These are phyloP conservation scores for Hymenoscyphus fructigenus DNA, from an alignment of 2,329 filamentous ascomycete species.

Conservation along the genomic window DNA sequence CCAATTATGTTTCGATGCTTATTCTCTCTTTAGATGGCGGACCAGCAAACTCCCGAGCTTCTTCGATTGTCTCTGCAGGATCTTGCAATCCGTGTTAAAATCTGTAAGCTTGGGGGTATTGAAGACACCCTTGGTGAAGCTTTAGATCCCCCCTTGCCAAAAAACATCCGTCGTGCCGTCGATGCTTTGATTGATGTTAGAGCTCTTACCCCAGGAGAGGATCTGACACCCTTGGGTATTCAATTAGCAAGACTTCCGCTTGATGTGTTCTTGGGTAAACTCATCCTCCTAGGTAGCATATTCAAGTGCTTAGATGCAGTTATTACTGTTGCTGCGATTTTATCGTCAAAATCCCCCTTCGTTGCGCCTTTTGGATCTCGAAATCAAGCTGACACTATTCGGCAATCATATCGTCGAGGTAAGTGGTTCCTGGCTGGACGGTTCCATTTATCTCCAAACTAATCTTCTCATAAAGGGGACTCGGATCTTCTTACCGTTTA, in stretches of 20 bases:
- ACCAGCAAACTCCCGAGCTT: constrained; percentile 96
- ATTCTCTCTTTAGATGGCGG: constrained; percentile 59
- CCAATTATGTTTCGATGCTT: not conserved
- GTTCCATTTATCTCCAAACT: not conserved
- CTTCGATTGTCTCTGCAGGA: constrained; percentile 91
- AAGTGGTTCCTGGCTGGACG: not conserved
- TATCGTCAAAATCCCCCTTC: constrained; percentile 95
- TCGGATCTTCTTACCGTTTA: constrained; percentile 92
- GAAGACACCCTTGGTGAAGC: constrained; percentile 86
- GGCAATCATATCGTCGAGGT: constrained; percentile 74
- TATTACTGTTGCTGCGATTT: constrained; percentile 85
- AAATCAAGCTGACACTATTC: constrained; percentile 76
- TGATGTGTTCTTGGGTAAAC: constrained; percentile 92
- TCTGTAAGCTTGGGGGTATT: constrained; percentile 92
- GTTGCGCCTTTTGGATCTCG: constrained; percentile 81
- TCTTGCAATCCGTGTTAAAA: constrained; percentile 92
- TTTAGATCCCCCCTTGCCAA: constrained; percentile 83
- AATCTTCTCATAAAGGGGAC: constrained; percentile 63
- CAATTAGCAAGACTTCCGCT: constrained; percentile 87
- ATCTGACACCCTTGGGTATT: constrained; percentile 80
- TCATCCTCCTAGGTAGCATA: constrained; percentile 80
- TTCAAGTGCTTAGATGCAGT: constrained; percentile 92
- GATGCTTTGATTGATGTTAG: constrained; percentile 92
- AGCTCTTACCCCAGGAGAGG: constrained; percentile 77
- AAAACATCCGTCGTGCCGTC: constrained; percentile 90